Evolutionary conservation across 139 green algal genomes (phyloP), one percentile per base, ranked within the genome.

Genomic region (Penium margaritaceum): DNA sequence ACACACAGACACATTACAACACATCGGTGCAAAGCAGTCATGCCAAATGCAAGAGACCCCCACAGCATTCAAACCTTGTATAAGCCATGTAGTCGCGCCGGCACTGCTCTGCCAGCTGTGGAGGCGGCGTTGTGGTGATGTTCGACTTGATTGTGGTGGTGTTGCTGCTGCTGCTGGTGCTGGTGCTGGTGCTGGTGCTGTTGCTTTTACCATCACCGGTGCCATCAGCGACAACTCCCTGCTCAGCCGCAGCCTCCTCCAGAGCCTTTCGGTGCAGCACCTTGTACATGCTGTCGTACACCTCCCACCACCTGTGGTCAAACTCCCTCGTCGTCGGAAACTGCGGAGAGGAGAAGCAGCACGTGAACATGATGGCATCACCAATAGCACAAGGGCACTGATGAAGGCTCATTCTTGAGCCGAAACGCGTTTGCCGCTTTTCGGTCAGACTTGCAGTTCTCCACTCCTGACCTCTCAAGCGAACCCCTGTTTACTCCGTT

Each of bases 81-180:
- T 60, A 51, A 24, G 63, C 65, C 65, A 73, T 73, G 53, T 70
- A 70, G 63, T 70, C 33, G 1, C 63, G 21, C 41, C 57, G 29
- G 41, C 63, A 70, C 41, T 70, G 41, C 24, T 29, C n/a, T 14
- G 63, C 30, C 24, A 70, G 29, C 63, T 70, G 63, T 3, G 63
- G 41, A n/a, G 63, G 63, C 39, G 27, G 21, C 46, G 46, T 32
- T 7, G 55, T 9, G 32, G 55, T 65, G 32, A 9, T 37, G 32
- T 65, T 65, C 9, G n/a, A n/a, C n/a, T n/a, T n/a, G n/a, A n/a
- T n/a, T 43, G 24, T 27, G 27, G 19, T 6, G 63, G 41, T 14
- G 63, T 33, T n/a, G n/a, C 47, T 70, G 41, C 41, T 55, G 41
- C 30, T 69, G 37, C 62, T 21, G 24, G 19, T 21, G 37, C 62